phyloP scores from a whole-genome alignment of 495 filamentous ascomycete species.

The Aspergillus saccharolyticus region DNA sequence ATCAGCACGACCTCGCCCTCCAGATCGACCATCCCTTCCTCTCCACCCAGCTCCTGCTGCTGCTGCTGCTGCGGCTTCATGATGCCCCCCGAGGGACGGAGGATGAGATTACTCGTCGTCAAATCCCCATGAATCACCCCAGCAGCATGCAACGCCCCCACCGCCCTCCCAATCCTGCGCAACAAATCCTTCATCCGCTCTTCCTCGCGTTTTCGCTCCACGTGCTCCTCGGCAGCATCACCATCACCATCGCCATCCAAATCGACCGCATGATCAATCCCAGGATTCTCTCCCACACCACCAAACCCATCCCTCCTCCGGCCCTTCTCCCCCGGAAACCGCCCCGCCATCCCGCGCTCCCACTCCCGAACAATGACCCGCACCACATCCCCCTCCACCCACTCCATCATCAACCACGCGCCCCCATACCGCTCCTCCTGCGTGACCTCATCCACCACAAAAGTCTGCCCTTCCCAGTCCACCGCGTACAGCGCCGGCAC shows the following conservation, averaged over 20 bases:
- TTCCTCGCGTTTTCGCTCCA: slow-evolving; percentile 31
- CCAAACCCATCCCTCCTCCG: too few species aligned
- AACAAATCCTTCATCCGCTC: slow-evolving; percentile 54
- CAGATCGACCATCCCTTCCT: slow-evolving; percentile 31
- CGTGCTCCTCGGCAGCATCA: slow-evolving; percentile 1
- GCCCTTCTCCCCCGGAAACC: slow-evolving; percentile 3
- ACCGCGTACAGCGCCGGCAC: slow-evolving; percentile 74
- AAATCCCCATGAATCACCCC: slow-evolving; percentile 93
- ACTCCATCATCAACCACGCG: slow-evolving; percentile 89
- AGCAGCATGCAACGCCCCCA: slow-evolving; percentile 74
- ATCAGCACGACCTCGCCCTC: slow-evolving; percentile 82
- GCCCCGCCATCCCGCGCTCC: slow-evolving; percentile 41
- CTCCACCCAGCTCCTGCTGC: slow-evolving; percentile 15
- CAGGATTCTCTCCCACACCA: too few species aligned
- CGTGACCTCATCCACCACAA: slow-evolving; percentile 16
- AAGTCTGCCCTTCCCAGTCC: slow-evolving; percentile 52
- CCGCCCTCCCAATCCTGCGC: slow-evolving; percentile 62
- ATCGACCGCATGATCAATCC: too few species aligned
- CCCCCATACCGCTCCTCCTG: slow-evolving; percentile 46
- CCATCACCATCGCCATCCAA: too few species aligned
- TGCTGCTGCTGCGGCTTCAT: neutral
- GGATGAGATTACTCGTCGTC: slow-evolving; percentile 96
- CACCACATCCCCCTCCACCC: slow-evolving; percentile 71
- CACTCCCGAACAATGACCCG: slow-evolving; percentile 62
- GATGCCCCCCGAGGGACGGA: slow-evolving; percentile 36